These are phyloP conservation scores for Suhomyces prunicola DNA, from an alignment of 805 yeast species.

Conservation along the genomic window DNA sequence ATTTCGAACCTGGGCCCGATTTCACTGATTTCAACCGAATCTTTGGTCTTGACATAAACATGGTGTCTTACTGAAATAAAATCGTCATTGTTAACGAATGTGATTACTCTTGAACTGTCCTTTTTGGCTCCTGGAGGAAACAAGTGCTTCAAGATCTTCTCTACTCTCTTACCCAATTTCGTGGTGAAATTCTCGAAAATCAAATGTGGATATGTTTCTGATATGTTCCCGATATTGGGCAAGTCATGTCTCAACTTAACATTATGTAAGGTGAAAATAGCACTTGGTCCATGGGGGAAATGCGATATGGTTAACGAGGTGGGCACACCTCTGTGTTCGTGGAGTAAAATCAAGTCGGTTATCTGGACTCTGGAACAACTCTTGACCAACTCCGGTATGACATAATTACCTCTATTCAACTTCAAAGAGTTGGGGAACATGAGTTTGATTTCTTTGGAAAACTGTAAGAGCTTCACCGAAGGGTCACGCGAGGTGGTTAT, in stretches of 20 bases:
- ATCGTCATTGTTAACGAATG: conserved; percentile 88
- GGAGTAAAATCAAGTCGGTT: conserved; percentile 80
- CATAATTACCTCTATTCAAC: conserved; percentile 88
- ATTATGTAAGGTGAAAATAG: conserved; percentile 89
- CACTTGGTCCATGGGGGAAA: conserved; percentile 98
- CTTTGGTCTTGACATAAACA: conserved; percentile 84
- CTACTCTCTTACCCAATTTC: conserved; percentile 78
- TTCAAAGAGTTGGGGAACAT: conserved; percentile 87
- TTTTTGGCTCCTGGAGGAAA: conserved; percentile 97
- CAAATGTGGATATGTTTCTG: conserved; percentile 91
- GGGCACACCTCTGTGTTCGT: conserved; percentile 98
- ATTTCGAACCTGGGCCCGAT: conserved; percentile 98
- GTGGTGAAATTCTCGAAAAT: conserved; percentile 88
- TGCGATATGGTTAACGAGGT: conserved; percentile 89
- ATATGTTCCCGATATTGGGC: conserved; percentile 76
- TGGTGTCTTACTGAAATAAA: conserved; percentile 94
- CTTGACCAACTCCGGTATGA: conserved; percentile 78
- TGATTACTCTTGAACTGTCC: conserved; percentile 86
- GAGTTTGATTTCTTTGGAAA: conserved; percentile 86
- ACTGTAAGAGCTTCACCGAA: conserved; percentile 77
- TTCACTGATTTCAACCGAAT: conserved; percentile 87
- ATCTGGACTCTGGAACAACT: conserved; percentile 80
- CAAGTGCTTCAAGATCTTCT: conserved; percentile 74
- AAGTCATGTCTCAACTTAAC: conserved; percentile 94
- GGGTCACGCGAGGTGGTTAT: conserved; percentile 96